Conservation (phyloP, 1,139 yeast species). For the Kodamaea plutei region DNA sequence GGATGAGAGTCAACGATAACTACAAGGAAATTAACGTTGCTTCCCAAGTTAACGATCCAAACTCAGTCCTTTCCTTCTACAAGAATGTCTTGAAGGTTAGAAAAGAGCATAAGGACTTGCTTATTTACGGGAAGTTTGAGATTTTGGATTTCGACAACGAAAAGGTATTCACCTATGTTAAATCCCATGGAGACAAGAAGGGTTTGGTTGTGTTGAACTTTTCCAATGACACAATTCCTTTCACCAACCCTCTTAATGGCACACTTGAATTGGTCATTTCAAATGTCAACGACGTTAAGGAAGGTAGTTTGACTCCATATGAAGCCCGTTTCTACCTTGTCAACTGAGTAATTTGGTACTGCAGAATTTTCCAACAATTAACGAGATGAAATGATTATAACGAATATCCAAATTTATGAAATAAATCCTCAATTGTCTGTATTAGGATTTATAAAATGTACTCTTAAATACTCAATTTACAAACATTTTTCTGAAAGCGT, state of each 20-base stretch:
- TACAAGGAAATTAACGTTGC: conserved; percentile 47
- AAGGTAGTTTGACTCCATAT: conserved; percentile 28
- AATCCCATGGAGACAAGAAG: conserved; percentile 19
- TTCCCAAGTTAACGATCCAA: conserved; percentile 42
- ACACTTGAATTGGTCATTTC: conserved; percentile 26
- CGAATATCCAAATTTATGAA: too few relatives aligned
- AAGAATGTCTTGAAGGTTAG: conserved; percentile 38
- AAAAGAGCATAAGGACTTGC: conserved; percentile 38
- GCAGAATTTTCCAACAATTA: too few relatives aligned
- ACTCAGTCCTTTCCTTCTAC: conserved; percentile 47
- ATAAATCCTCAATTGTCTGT: too few relatives aligned
- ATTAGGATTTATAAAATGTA: too few relatives aligned
- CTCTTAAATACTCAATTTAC: too few relatives aligned
- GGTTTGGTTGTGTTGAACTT: conserved; percentile 47
- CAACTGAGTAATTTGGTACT: too few relatives aligned
- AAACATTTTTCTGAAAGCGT: too few relatives aligned
- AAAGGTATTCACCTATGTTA: conserved; percentile 36
- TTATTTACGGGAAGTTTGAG: conserved; percentile 45
- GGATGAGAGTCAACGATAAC: conserved; percentile 52
- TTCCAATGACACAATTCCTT: conserved; percentile 26
- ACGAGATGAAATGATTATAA: too few relatives aligned
- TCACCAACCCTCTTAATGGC: conserved; percentile 27
- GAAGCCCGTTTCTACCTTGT: conserved; percentile 37
- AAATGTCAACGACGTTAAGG: conserved; percentile 21
- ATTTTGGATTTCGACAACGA: conserved; percentile 37